Evolutionary conservation across 192 early-diverging fungal species (phyloP).

Genomic region (Coemansia sp.): DNA sequence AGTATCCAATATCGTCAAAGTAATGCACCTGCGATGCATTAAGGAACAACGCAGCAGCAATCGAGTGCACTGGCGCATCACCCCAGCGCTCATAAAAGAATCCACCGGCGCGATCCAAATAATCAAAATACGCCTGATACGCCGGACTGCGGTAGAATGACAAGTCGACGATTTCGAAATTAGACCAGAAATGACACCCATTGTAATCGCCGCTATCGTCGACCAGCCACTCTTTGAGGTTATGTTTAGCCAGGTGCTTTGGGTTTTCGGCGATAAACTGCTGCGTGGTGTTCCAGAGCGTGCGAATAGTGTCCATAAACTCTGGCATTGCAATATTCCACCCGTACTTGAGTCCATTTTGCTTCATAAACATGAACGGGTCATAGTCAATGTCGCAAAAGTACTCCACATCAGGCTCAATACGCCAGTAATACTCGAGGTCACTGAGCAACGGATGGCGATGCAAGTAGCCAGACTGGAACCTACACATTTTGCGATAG

Average conservation of each 20-base stretch:
- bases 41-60: conserved; percentile 65
- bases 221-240: conserved; percentile 39
- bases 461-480: conserved; percentile 48
- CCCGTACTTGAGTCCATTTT: conserved; percentile 43
- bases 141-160: conserved; percentile 65
- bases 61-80: conserved; percentile 69
- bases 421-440: conserved; percentile 59
- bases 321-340: conserved; percentile 41
- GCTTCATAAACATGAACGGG: conserved; percentile 49
- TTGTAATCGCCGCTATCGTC: conserved; percentile 57
- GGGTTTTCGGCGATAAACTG: conserved; percentile 29
- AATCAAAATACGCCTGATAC: conserved; percentile 70
- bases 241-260: conserved; percentile 26
- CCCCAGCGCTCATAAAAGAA: conserved; percentile 88
- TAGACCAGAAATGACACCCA: conserved; percentile 81
- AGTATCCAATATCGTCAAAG: conserved; percentile 76
- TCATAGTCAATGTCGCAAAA: conserved; percentile 55
- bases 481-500: conserved; percentile 49
- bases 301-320: conserved; percentile 36
- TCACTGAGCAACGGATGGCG: conserved; percentile 39
- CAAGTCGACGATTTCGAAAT: conserved; percentile 86
- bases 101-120: conserved; percentile 78
- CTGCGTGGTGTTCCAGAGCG: conserved; percentile 43
- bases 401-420: conserved; percentile 56
- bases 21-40: conserved; percentile 64